Evolutionary conservation across 1,284 basidiomycete species (phyloP), one percentile per base, ranked within the genome.

Genomic region (Laetiporus sulphureus): DNA sequence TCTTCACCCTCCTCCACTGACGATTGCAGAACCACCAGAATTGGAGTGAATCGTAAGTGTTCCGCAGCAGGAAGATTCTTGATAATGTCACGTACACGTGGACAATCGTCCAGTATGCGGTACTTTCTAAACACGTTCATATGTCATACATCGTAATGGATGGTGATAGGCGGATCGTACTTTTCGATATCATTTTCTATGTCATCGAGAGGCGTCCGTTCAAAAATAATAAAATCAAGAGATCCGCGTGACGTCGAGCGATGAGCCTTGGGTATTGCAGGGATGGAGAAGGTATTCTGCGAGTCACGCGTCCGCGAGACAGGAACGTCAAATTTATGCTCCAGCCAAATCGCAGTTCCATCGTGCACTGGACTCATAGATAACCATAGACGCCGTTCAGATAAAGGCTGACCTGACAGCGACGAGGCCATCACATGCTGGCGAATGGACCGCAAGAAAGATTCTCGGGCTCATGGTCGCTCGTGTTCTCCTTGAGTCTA

Each of bases 341-440:
- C 77, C 34, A 86, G 51, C 84, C 83, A 87, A 32, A 85, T 83
- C 2, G 83, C 83, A 5, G 83, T 86, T 11, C 72, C 73, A 51
- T 87, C 84, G 49, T 69, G 76, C 40, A 77, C 77, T 3, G 74
- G 72, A 53, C 87, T 86, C 54, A 76, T 65, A 2, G 83, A 83
- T n/a, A 87, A 52, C 84, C 83, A 87, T 18, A 76, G 53, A 7
- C 67, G 65, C 79, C 80, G 84, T 20, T 65, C 56, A 12, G 53
- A 41, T 2, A 58, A 57, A 11, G 54, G 6, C 54, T 54, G 24
- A 53, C 56, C 46, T 50, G 43, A 40, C 42, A 50, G 53, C 24
- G 53, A 42, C n/a, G 46, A 24, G 45, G 52, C 57, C 42, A 67
- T 60, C 30, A 77, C 52, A 38, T 70, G 67, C 13, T 57, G 52